Conservation (phyloP, 495 filamentous ascomycete genomes). For the Elasticomyces elasticus region DNA sequence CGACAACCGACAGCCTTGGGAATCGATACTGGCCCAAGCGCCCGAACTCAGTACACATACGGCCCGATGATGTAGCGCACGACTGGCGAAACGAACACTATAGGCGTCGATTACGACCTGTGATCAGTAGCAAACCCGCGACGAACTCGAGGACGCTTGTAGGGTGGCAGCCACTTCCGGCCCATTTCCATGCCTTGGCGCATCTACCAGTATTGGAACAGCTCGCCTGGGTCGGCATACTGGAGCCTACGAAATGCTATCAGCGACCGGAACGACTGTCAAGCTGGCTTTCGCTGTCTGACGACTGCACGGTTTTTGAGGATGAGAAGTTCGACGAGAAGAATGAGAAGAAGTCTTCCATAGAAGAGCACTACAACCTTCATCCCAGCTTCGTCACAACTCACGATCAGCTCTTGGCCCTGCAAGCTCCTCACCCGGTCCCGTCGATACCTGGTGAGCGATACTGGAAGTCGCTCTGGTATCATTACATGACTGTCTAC, state of each 20-base stretch:
- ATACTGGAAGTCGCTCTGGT: not conserved
- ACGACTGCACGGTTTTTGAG: not conserved
- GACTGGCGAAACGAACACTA: too few species aligned
- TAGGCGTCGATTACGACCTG: too few species aligned
- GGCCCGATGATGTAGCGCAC: too few species aligned
- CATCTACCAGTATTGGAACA: not conserved
- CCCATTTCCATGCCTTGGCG: not conserved
- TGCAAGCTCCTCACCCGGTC: not conserved
- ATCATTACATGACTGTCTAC: constrained; percentile 15
- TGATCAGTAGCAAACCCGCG: too few species aligned
- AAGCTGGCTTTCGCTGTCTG: not conserved
- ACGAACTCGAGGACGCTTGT: too few species aligned
- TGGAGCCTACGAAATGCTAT: not conserved
- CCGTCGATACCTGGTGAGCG: not conserved
- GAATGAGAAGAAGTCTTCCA: not conserved
- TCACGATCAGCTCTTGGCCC: not conserved
- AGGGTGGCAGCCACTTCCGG: too few species aligned
- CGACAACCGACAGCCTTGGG: too few species aligned
- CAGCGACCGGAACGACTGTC: not conserved
- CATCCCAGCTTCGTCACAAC: not conserved
- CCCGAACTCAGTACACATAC: too few species aligned
- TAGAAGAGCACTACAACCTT: not conserved
- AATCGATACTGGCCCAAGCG: too few species aligned
- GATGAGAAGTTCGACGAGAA: not conserved
- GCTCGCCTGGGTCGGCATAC: not conserved